Base-by-base conservation (phyloP, 345 rosid species). In the Gossypium sturtianum region DNA sequence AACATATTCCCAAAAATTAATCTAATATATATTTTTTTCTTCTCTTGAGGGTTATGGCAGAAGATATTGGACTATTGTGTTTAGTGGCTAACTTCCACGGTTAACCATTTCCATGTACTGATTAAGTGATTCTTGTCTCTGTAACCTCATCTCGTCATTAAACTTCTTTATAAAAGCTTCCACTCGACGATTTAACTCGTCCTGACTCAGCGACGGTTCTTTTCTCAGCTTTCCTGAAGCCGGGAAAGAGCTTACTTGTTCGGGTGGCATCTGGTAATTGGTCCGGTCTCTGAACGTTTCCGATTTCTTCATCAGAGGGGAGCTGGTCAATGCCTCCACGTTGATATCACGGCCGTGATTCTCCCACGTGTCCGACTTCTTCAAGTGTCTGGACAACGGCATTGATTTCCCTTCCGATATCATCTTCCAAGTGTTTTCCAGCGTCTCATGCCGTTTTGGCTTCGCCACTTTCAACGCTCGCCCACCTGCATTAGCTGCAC, bases 341-440 rank as follows among this genome's bases (percentile, higher is more conserved):
- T 13, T 59, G 56, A 66, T 17, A 48, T 56, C 54, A 43, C 60
- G 68, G 69, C 76, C 70, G 29, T 75, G 72, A 56, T 75, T 56
- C 72, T 66, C 72, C 72, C 54, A 51, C 53, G 89, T 82, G 79
- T 89, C 93, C 12, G 86, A 82, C 59, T 84, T 92, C 84, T 87
- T 83, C 82, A 83, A 66, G 83, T 74, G 71, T 41, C 77, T 64
- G 9, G 71, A 34, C 52, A 65, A 54, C 63, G 71, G 56, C 66
- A 23, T 41, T 67, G 71, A 65, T 59, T 20, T 54, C 47, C 64
- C 44, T 29, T 66, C 77, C 66, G 12, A 66, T 53, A 75, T 75
- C 77, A 65, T 75, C 56, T 43, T 75, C 77, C 77, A 75, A 64
- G 77, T 75, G 72, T 66, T 67, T 64, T 75, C 77, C 66, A 75